Evolutionary conservation across 2,329 filamentous ascomycete genomes (phyloP).

Genomic region (Claviceps maximensis): DNA sequence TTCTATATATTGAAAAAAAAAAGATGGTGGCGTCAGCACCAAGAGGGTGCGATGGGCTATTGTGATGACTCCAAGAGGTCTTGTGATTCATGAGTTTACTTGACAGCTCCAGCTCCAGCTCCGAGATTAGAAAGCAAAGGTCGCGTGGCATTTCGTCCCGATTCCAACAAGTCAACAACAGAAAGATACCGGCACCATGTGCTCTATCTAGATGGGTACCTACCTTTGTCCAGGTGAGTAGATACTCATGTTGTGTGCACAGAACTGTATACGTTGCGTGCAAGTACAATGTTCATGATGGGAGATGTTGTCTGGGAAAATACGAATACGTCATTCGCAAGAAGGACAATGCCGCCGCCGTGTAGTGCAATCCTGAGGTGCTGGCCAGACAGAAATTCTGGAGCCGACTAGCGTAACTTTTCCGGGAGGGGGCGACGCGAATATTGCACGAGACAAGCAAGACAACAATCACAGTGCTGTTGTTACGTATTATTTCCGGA

Average conservation of each 20-base stretch:
- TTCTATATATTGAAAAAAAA: not conserved
- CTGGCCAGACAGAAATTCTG: slow-evolving; percentile 1
- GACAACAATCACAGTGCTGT: not conserved
- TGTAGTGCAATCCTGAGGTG: slow-evolving; percentile 2
- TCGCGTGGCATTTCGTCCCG: not conserved
- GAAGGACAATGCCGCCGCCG: not conserved
- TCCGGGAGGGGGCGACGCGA: slow-evolving; percentile 4
- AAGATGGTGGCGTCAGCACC: slow-evolving; percentile 1
- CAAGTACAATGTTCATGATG: not conserved
- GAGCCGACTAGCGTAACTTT: slow-evolving; percentile 7
- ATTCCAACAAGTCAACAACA: not conserved
- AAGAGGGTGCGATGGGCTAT: not conserved
- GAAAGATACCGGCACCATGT: not conserved
- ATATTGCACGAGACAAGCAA: not conserved
- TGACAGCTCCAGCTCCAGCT: not conserved
- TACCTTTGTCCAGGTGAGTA: not conserved
- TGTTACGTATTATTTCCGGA: no score
- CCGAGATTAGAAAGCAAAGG: not conserved
- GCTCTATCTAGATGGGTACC: not conserved
- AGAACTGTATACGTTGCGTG: no score
- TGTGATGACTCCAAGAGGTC: not conserved
- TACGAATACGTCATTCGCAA: slow-evolving; percentile 4
- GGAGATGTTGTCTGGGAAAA: not conserved
- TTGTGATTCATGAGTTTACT: not conserved
- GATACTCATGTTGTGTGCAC: not conserved